These are phyloP conservation scores for Rhynchosporium graminicola DNA, from an alignment of 2,329 filamentous ascomycete genomes.

Conservation along the genomic window DNA sequence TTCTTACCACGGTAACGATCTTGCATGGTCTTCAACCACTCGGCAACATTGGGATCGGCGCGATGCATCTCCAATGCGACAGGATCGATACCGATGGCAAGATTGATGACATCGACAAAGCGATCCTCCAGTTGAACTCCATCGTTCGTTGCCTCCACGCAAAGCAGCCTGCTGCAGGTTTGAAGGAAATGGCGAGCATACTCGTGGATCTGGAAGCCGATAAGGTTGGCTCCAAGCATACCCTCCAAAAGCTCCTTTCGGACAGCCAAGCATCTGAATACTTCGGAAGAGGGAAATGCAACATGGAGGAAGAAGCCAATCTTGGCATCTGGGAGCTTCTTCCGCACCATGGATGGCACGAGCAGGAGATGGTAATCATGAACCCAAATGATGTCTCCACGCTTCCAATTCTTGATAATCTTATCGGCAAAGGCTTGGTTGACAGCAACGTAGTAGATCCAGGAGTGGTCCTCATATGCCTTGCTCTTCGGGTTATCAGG, in stretches of 20 bases:
- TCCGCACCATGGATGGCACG: constrained; percentile 84
- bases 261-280: constrained; percentile 87
- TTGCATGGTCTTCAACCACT: constrained; percentile 78
- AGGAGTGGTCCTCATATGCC: constrained; percentile 95
- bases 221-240: constrained; percentile 87
- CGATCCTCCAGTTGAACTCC: constrained; percentile 90
- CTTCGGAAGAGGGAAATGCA: constrained; percentile 93
- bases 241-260: constrained; percentile 87
- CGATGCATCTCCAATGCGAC: constrained; percentile 71
- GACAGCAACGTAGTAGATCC: constrained; percentile 89
- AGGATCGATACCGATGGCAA: constrained; percentile 91
- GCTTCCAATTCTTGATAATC: constrained; percentile 90
- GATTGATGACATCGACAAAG: constrained; percentile 83
- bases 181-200: constrained; percentile 94
- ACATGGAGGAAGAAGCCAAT: constrained; percentile 97
- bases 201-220: constrained; percentile 92
- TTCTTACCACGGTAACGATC: constrained; percentile 86
- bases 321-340: constrained; percentile 87
- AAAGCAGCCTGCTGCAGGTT: constrained; percentile 87
- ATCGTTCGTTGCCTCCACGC: constrained; percentile 85
- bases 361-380: constrained; percentile 94
- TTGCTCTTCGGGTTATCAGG: constrained; percentile 98
- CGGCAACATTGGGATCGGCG: constrained; percentile 68
- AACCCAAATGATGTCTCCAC: constrained; percentile 89
- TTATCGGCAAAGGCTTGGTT: constrained; percentile 92